Conservation (phyloP, 106 monocot species). For the Amphibolis antarctica region DNA sequence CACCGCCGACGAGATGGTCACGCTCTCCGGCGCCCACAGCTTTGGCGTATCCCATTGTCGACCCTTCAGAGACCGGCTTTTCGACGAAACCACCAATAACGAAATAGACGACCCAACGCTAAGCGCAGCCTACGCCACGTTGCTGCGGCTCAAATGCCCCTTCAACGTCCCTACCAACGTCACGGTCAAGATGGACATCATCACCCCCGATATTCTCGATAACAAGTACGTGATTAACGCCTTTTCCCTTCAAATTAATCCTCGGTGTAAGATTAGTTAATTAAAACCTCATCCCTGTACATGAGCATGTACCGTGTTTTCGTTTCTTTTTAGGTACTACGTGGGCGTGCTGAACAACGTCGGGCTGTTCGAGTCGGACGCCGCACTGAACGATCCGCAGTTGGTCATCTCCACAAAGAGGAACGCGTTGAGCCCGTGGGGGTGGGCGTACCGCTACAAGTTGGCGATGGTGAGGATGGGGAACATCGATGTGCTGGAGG, state of each 20-base stretch:
- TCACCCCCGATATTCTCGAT: slow-evolving; percentile 29
- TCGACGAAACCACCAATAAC: not conserved
- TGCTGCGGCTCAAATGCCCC: slow-evolving; percentile 29
- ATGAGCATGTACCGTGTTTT: no score
- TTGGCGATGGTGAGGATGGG: slow-evolving; percentile 15
- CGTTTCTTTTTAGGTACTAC: slow-evolving; percentile 8
- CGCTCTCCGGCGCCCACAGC: slow-evolving; percentile 16
- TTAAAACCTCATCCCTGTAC: no score
- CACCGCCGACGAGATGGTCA: slow-evolving; percentile 12
- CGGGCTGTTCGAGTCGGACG: slow-evolving; percentile 13
- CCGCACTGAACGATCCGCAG: not conserved
- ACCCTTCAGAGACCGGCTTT: not conserved
- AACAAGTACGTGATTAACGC: slow-evolving; percentile 15
- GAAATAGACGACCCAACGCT: slow-evolving; percentile 15
- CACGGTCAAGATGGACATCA: slow-evolving; percentile 29
- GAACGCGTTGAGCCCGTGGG: not conserved
- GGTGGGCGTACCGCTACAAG: slow-evolving; percentile 7
- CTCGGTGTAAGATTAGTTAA: no score
- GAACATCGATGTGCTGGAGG: slow-evolving; percentile 3
- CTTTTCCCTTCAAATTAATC: no score
- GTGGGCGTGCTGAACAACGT: slow-evolving; percentile 8
- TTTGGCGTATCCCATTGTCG: slow-evolving; percentile 7
- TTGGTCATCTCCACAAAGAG: not conserved
- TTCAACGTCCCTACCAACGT: not conserved
- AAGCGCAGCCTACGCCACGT: slow-evolving; percentile 20